Base-by-base conservation (phyloP, 345 rosid species). In the Cardamine resedifolia region DNA sequence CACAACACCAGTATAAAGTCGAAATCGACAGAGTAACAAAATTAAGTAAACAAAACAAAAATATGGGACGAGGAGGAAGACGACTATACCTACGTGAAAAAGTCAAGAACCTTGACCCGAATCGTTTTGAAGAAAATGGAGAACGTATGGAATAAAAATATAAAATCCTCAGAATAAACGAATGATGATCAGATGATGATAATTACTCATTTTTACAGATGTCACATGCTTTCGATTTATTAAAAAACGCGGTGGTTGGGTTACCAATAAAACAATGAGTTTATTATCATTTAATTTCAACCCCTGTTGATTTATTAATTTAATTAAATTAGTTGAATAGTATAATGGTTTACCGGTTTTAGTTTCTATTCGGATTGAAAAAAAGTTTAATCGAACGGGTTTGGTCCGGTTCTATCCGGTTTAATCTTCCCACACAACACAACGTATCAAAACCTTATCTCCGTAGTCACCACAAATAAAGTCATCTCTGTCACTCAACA, bases 81-180 rank as follows among this genome's bases (percentile, higher is more conserved):
- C 4, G 60, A 50, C 7, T 47, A 45, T 71, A 77, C 80, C 66
- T 77, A 20, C 47, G 66, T 58, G 62, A 30, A 43, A 70, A 36
- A 68, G 31, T 53, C 41, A 68, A 44, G 1, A 14, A 31, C 2
- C 20, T 41, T 63, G 64, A 64, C 27, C 33, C 8, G 30, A 45
- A 56, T 14, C 4, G 53, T n/a, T 28, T 3, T 52, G 74, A 31
- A 75, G 58, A 62, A 23, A 61, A 68, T 26, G 27, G 47, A 51
- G 28, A 52, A 70, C 26, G 62, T 38, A 50, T 41, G n/a, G 56
- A 64, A 45, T 43, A 7, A 0, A 64, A 44, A n/a, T n/a, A n/a
- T n/a, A n/a, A n/a, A 43, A 30, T 14, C 57, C 48, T 39, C 28
- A 26, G 64, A 45, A 12, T 7, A 28, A 33, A 23, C 7, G 19